A percentile compares a stretch with the other conserved stretches of the same genome.
phyloP scores from a whole-genome alignment of 176 grass and related monocot species.

The Avena eriantha region DNA sequence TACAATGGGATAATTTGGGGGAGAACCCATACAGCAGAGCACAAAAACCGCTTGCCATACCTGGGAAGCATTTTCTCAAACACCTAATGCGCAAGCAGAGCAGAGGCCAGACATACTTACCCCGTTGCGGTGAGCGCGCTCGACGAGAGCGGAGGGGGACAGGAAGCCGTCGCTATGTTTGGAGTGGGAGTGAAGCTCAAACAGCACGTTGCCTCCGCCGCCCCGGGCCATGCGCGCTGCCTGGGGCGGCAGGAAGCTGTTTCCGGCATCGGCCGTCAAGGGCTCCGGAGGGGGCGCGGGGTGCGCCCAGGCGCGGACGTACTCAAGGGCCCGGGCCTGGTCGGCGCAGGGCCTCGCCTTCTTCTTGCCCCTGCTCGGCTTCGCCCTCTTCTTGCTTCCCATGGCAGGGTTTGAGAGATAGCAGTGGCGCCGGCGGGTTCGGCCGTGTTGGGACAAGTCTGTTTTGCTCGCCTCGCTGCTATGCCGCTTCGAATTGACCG shows the following conservation, averaged over 20 bases:
- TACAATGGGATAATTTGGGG: background rate
- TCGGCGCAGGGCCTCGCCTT: slow-evolving; percentile 42
- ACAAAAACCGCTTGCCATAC: background rate
- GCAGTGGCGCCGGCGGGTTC: background rate
- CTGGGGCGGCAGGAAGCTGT: slow-evolving; percentile 65
- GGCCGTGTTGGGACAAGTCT: background rate
- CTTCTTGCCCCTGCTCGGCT: slow-evolving; percentile 59
- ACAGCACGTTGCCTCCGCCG: slow-evolving; percentile 52
- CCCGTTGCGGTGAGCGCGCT: slow-evolving; percentile 79
- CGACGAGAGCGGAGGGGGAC: slow-evolving; percentile 81
- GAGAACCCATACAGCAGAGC: background rate
- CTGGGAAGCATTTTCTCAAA: slow-evolving; percentile 36
- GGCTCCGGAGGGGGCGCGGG: slow-evolving; percentile 3
- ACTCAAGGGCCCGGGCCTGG: slow-evolving; percentile 67
- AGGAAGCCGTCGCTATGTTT: slow-evolving; percentile 90
- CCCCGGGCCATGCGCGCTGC: slow-evolving; percentile 25
- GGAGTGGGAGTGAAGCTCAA: slow-evolving; percentile 93
- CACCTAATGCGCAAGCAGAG: background rate
- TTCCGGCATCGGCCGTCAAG: slow-evolving; percentile 25
- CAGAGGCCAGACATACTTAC: slow-evolving; percentile 19
- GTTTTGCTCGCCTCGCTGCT: background rate
- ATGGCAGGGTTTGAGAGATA: slow-evolving; percentile 40
- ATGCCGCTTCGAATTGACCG: background rate
- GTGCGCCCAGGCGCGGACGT: slow-evolving; percentile 73
- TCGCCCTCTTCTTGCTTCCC: slow-evolving; percentile 61